Evolutionary conservation across 768 basidiomycete genomes (phyloP).

Genomic region (Collybia nuda): DNA sequence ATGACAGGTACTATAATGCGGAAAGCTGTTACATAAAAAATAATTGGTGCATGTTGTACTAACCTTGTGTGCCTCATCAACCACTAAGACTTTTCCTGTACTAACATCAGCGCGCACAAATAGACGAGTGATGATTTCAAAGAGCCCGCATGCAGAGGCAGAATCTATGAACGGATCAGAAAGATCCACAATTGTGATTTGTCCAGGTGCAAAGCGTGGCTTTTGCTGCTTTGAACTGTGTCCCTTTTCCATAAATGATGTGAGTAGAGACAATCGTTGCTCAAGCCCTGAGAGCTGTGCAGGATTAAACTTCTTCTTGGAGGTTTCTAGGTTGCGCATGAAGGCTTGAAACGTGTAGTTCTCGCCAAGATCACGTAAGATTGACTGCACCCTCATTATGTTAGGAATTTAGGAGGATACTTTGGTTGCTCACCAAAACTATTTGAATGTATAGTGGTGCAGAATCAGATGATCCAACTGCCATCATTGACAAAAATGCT

Average conservation of each 20-base stretch:
- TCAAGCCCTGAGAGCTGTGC: conserved; percentile 55
- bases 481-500: conserved; percentile 77
- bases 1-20: conserved; percentile 55
- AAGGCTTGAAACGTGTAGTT: conserved; percentile 53
- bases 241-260: conserved; percentile 49
- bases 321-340: conserved; percentile 39
- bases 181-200: conserved; percentile 67
- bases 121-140: conserved; percentile 65
- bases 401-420: neutral
- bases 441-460: conserved; percentile 73
- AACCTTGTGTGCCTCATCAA: conserved; percentile 79
- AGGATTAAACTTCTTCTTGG: conserved; percentile 54
- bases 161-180: conserved; percentile 76
- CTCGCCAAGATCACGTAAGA: conserved; percentile 65
- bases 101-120: conserved; percentile 61
- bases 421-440: conserved; percentile 46
- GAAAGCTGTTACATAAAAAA: conserved; percentile 2
- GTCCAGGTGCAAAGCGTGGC: conserved; percentile 51
- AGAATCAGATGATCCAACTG: conserved; percentile 56
- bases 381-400: conserved; percentile 34
- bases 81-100: conserved; percentile 68
- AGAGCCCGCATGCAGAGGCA: conserved; percentile 64
- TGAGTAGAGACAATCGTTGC: conserved; percentile 63
- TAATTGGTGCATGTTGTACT: neutral
- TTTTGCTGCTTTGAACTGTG: conserved; percentile 7